Evolutionary conservation across 2,329 filamentous ascomycete genomes (phyloP).

Genomic region (Lojkania enalia): DNA sequence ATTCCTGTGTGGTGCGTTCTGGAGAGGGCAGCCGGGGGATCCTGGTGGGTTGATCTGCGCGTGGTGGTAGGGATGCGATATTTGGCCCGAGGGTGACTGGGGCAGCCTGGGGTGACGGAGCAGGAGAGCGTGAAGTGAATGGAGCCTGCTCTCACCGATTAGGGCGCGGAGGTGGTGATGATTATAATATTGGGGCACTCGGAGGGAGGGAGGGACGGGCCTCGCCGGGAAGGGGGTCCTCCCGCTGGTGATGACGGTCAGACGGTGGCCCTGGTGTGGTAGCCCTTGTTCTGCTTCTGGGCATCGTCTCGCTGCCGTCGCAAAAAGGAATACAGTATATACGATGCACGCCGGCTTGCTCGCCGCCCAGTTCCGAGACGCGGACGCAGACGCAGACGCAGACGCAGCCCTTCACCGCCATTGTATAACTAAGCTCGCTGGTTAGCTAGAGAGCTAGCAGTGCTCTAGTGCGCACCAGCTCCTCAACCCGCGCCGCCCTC

Average conservation of each 20-base stretch:
- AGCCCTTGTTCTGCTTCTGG: slow-evolving; percentile 1
- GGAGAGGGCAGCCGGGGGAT: slow-evolving; percentile 12
- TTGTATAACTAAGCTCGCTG: slow-evolving; percentile 17
- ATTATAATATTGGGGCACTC: too few relatives aligned
- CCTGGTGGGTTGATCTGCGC: slow-evolving; percentile 15
- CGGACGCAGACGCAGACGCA: too few relatives aligned
- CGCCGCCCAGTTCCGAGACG: background rate
- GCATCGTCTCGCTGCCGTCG: slow-evolving; percentile 2
- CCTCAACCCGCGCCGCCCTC: background rate
- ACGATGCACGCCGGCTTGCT: slow-evolving; percentile 8
- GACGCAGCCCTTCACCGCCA: slow-evolving; percentile 19
- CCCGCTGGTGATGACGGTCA: slow-evolving; percentile 7
- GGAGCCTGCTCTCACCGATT: background rate
- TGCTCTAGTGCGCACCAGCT: background rate
- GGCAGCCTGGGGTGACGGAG: background rate
- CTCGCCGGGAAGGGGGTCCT: background rate
- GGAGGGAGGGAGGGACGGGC: background rate
- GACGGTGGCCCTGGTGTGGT: slow-evolving; percentile 8
- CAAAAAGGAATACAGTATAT: slow-evolving; percentile 20
- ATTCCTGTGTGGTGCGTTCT: slow-evolving; percentile 5
- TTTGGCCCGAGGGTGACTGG: background rate
- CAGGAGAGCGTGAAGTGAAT: background rate
- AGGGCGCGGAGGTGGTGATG: background rate
- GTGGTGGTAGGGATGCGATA: slow-evolving; percentile 16
- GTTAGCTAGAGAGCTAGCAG: background rate